phyloP scores from a whole-genome alignment of 305 asterid species.

The Fraxinus albicans region DNA sequence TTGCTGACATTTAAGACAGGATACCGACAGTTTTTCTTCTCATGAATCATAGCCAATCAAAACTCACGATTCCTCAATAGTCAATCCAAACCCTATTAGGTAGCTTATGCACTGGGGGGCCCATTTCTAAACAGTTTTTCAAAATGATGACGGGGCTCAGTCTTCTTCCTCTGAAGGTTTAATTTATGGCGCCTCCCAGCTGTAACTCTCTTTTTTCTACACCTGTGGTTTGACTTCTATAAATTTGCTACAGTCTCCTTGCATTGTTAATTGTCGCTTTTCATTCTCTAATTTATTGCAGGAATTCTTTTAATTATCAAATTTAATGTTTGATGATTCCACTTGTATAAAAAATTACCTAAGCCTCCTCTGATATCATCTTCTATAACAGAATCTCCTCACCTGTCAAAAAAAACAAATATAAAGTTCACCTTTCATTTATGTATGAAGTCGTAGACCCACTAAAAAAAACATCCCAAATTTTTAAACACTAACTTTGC shows the following conservation, averaged over 20 bases:
- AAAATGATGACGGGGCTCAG: not conserved
- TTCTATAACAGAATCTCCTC: not conserved
- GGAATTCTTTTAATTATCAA: not conserved
- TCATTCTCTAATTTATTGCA: not conserved
- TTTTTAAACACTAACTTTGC: not conserved
- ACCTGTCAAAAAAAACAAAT: too few species aligned
- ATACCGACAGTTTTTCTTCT: not conserved
- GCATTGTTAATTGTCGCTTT: not conserved
- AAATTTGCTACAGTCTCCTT: not conserved
- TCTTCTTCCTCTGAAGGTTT: not conserved
- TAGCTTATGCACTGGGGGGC: not conserved
- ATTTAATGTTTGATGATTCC: not conserved
- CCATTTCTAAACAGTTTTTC: not conserved
- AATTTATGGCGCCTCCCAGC: not conserved
- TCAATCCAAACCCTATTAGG: too few species aligned
- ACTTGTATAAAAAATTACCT: not conserved
- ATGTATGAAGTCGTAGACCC: too few species aligned
- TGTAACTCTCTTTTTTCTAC: not conserved
- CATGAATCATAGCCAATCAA: not conserved
- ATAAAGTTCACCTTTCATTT: too few species aligned
- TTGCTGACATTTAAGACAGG: not conserved
- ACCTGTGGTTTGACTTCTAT: not conserved
- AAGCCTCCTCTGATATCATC: not conserved
- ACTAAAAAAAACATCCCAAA: not conserved
- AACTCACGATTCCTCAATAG: not conserved